phyloP scores from a whole-genome alignment of 805 yeast species.

The Kazachstania viticola region DNA sequence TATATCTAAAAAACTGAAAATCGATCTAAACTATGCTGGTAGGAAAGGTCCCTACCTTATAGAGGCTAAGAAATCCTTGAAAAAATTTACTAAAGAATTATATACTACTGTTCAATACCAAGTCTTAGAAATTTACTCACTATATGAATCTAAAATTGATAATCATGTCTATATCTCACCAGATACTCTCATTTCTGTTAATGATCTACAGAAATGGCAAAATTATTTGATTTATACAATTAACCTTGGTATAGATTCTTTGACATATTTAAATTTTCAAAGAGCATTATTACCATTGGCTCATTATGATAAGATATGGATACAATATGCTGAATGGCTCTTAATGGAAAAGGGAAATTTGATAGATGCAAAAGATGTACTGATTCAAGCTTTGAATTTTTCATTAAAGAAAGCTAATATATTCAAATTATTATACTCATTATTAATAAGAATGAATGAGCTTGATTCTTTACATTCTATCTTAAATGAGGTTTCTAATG shows the following conservation, averaged over 20 bases:
- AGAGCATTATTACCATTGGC: conserved; percentile 23
- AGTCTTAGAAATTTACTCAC: conserved; percentile 18
- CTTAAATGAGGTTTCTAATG: conserved; percentile 6
- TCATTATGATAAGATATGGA: conserved; percentile 23
- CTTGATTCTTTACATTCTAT: conserved; percentile 9
- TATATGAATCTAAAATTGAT: conserved; percentile 23
- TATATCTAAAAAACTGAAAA: conserved; percentile 14
- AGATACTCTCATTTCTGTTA: conserved; percentile 15
- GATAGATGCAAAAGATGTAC: conserved; percentile 14
- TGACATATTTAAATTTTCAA: conserved; percentile 23
- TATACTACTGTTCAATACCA: conserved; percentile 24
- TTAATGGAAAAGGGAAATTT: conserved; percentile 13
- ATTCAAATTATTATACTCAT: conserved; percentile 12
- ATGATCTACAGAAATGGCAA: conserved; percentile 19
- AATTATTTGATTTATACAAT: conserved; percentile 21
- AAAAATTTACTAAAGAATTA: conserved; percentile 20
- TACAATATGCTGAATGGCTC: conserved; percentile 24
- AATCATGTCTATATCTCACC: conserved; percentile 19
- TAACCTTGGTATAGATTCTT: conserved; percentile 10
- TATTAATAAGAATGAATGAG: conserved; percentile 14
- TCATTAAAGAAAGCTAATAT: conserved; percentile 16
- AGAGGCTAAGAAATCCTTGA: conserved; percentile 23
- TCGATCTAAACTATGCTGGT: conserved; percentile 11
- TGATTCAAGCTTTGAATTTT: conserved; percentile 12
- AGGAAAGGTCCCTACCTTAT: conserved; percentile 27